Evolutionary conservation across 768 basidiomycete species (phyloP), one percentile per base, ranked within the genome.

Genomic region (Lyophyllum shimeji): DNA sequence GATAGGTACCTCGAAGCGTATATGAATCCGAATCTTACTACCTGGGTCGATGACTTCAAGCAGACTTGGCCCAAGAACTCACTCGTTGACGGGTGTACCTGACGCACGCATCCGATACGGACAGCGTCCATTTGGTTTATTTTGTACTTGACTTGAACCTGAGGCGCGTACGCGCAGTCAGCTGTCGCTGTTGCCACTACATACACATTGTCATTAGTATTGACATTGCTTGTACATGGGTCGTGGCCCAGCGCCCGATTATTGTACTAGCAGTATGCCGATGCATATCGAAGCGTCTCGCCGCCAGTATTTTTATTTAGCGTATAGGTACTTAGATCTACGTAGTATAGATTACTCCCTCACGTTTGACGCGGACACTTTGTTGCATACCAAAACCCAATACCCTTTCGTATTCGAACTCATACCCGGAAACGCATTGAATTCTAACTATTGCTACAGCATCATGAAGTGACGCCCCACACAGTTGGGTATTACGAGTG

Each of bases 21-120:
- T 65, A 82, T 77, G 12, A 87, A 93, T 62, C 78, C 86, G 8
- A 84, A 85, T 66, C 62, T 82, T 9, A 82, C 80, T 18, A 82
- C 80, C 0, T 82, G 82, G 81, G 69, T 72, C 15, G 65, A 73
- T 46, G 79, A 79, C 47, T 86, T 74, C 62, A 69, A 75, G 8
- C 83, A 85, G 58, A 65, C 76, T 12, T 81, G 81, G 71, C 87
- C 87, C 9, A 86, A 83, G 71, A 89, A 85, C 68, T 76, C 70
- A 4, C 70, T 82, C 48, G 60, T 78, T 7, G 74, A 63, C 27
- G 65, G 69, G 46, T 78, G 76, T 15, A 40, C 39, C 53, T 76
- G 57, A 70, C 21, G 11, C 40, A 40, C 34, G 24, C 7, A 3
- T 40, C 18, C 9, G 49, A 18, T n/a, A 7, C n/a, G 39, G 39